Base-by-base conservation (phyloP, 345 rosid genomes). In the Noccaea bulbosa region DNA sequence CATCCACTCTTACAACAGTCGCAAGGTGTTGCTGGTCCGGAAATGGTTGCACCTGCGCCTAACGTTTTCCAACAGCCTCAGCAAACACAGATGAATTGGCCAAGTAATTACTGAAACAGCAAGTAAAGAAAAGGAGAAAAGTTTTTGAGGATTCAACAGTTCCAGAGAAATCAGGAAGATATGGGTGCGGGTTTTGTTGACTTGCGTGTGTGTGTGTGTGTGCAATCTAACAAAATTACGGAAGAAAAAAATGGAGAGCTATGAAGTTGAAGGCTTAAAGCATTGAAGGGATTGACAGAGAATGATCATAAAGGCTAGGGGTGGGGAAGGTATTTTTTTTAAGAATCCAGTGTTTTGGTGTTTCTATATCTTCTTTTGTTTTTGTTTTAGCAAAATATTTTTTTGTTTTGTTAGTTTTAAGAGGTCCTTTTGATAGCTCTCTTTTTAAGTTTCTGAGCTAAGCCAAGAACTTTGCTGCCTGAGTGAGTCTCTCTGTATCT, bases 71-170 rank as follows among this genome's bases (percentile, higher is more conserved):
- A 88, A 84, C 98, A 88, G 78, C 84, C 95, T 35, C 98, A 90
- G 83, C 98, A 90, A 74, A 84, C 87, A 72, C 98, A 88, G 75
- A 80, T 88, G 73, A 87, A 87, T 67, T 93, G 97, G 97, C 93
- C 97, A 8, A 83, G 88, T 76, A 90, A 80, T 83, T 93, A 90
- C 80, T 93, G 81, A 90, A 76, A 75, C 70, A 72, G 66, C 43
- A 66, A 72, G 66, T 52, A 45, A 66, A 70, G 50, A 34, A 7
- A n/a, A 11, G 41, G 22, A 70, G 8, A 46, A 46, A 62, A 46
- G 58, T 46, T 56, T 58, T 56, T 57, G 66, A 57, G 63, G 78
- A 57, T 63, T 50, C 72, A 59, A 66, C 46, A 66, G 40, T 37
- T 74, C 72, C 76, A 76, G 79, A 68, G 73, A 27, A 22, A 20